Base-by-base conservation (phyloP, 345 rosid genomes). In the Heritiera fomes region DNA sequence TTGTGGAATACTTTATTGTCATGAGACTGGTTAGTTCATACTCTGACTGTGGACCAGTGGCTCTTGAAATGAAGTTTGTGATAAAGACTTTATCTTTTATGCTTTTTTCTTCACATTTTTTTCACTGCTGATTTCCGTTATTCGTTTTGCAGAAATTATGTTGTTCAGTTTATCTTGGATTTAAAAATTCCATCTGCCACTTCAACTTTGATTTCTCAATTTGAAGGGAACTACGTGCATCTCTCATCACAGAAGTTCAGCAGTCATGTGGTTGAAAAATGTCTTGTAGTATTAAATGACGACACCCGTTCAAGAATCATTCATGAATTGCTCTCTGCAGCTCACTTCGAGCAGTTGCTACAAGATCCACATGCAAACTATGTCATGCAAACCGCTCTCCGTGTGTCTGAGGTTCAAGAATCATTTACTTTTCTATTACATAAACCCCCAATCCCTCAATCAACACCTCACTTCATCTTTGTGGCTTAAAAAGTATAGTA, bases 361-460 rank as follows among this genome's bases (percentile, higher is more conserved):
- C 91, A 88, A 84, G 87, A 87, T 68, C 89, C 88, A 1, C 83
- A 76, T 41, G 91, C 86, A 7, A 88, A 88, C 43, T 88, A 86
- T 63, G 91, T 88, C 63, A 79, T 88, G 66, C 89, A 88, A 84
- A 80, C 86, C 34, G 91, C 89, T 75, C 80, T 82, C 62, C 77
- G 56, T 18, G 77, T 62, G 53, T 81, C 89, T 4, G 80, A 87
- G 89, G 89, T 87, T 40, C 2, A 46, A 49, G 17, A 78, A 17
- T 58, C 34, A 4, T 8, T 47, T 15, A 20, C 8, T n/a, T 50
- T 52, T 46, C 38, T 17, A 7, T 59, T 43, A 47, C 20, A 53
- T 34, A 43, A 45, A 14, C 11, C 41, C 0, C 28, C 34, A 28
- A 30, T 8, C 47, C 52, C 56, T 71, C 8, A 12, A 58, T 1